Evolutionary conservation across 768 basidiomycete genomes (phyloP).

Genomic region (Tephrocybe sp.): DNA sequence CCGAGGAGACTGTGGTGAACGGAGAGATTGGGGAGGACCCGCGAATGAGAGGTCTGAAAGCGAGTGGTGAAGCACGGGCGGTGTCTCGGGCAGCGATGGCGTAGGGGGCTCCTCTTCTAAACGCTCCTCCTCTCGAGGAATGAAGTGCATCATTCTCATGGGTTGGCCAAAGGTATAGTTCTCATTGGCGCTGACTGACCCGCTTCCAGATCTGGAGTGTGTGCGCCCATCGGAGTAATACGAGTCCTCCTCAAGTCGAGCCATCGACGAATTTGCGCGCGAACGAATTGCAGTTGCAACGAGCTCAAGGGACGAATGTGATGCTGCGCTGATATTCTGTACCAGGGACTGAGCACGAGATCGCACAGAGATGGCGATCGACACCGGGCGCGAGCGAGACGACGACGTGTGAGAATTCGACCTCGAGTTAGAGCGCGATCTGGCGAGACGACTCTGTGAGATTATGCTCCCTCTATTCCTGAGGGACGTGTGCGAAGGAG

Average conservation of each 20-base stretch:
- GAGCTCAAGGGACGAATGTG: constrained; percentile 57
- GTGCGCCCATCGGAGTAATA: constrained; percentile 34
- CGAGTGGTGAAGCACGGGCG: constrained; percentile 16
- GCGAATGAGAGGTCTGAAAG: constrained; percentile 13
- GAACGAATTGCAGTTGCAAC: constrained; percentile 45
- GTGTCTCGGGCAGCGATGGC: constrained; percentile 7
- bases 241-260: constrained; percentile 57
- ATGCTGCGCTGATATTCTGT: constrained; percentile 59
- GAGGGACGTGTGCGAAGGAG: constrained; percentile 48
- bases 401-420: constrained; percentile 34
- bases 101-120: constrained; percentile 16
- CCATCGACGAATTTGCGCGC: constrained; percentile 68
- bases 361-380: constrained; percentile 48
- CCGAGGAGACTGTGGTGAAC: neutral
- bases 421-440: constrained; percentile 31
- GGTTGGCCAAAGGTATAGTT: constrained; percentile 76
- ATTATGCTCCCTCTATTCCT: constrained; percentile 35
- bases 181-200: constrained; percentile 48
- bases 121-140: constrained; percentile 21
- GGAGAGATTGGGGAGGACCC: constrained; percentile 1
- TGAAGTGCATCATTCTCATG: constrained; percentile 40
- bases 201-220: constrained; percentile 51
- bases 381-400: constrained; percentile 41
- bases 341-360: constrained; percentile 66
- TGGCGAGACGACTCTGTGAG: constrained; percentile 26